Conservation (phyloP, 768 basidiomycete genomes). For the Serendipita vermifera region DNA sequence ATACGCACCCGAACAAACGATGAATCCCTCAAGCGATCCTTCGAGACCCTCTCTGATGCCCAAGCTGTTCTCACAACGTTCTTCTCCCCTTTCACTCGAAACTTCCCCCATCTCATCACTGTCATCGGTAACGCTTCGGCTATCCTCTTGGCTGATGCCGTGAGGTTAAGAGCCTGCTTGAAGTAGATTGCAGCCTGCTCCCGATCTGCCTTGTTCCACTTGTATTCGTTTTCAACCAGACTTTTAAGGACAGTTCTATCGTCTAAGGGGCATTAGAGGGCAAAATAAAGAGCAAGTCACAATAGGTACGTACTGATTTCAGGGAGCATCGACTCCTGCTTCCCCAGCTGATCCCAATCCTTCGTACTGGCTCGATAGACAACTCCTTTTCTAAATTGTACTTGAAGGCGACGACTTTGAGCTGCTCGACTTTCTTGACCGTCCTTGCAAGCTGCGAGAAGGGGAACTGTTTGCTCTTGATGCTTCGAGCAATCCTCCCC, state of each 20-base stretch:
- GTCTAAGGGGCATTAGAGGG: too few species aligned
- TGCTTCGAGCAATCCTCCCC: background rate
- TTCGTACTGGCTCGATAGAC: background rate
- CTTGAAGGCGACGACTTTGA: background rate
- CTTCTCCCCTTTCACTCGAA: background rate
- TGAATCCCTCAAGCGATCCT: background rate
- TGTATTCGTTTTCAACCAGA: background rate
- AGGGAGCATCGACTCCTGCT: background rate
- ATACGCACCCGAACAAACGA: slow-evolving; percentile 2
- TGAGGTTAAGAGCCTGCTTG: background rate
- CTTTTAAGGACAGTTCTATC: background rate
- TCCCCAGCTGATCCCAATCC: background rate
- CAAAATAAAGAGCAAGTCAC: background rate
- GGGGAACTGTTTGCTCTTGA: background rate
- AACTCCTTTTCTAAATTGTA: background rate
- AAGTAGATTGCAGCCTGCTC: background rate
- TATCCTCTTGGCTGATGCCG: background rate
- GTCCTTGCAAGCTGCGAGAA: slow-evolving; percentile 1
- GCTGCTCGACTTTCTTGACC: background rate
- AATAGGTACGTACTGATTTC: background rate
- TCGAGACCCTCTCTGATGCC: background rate
- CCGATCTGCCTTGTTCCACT: background rate
- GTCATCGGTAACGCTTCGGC: background rate
- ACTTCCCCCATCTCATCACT: background rate
- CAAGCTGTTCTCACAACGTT: background rate